Evolutionary conservation across 352 stramenopile species (phyloP).

Genomic region (Phytophthora citricola): DNA sequence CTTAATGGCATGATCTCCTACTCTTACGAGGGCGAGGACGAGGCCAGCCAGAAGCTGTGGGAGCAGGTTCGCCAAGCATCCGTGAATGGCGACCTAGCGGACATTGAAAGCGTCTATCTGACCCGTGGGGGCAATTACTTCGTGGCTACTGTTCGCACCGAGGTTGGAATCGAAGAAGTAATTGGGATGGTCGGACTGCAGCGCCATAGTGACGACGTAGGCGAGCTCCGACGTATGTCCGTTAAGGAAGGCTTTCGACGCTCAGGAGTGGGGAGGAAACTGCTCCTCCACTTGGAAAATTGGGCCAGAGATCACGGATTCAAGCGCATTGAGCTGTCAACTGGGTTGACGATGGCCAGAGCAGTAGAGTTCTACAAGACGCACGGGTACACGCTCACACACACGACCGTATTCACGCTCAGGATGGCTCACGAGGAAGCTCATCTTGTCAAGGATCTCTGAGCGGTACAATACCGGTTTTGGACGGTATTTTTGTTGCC

Average conservation of each 20-base stretch:
- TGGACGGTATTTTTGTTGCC: neutral
- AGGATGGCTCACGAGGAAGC: constrained; percentile 30
- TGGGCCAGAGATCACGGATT: constrained; percentile 35
- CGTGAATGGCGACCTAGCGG: constrained; percentile 37
- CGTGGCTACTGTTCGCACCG: constrained; percentile 26
- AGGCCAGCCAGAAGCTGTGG: constrained; percentile 27
- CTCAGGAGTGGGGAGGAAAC: constrained; percentile 31
- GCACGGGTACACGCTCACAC: constrained; percentile 35
- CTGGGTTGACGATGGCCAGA: constrained; percentile 30
- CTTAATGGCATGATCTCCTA: constrained; percentile 42
- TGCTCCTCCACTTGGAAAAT: constrained; percentile 37
- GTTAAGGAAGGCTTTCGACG: constrained; percentile 40
- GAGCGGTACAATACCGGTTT: constrained; percentile 1
- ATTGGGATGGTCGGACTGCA: constrained; percentile 49
- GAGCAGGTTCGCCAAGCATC: constrained; percentile 33
- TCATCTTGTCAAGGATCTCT: constrained; percentile 32
- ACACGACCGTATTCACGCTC: constrained; percentile 28
- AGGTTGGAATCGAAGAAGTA: constrained; percentile 4
- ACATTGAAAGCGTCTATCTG: constrained; percentile 38
- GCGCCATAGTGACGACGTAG: constrained; percentile 25
- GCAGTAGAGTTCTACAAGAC: constrained; percentile 40
- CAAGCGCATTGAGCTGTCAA: constrained; percentile 38
- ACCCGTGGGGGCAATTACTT: constrained; percentile 42
- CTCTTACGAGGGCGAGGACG: constrained; percentile 30
- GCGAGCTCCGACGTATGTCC: constrained; percentile 48